Base-by-base conservation (phyloP, 768 basidiomycete genomes). In the Trametes meyenii region DNA sequence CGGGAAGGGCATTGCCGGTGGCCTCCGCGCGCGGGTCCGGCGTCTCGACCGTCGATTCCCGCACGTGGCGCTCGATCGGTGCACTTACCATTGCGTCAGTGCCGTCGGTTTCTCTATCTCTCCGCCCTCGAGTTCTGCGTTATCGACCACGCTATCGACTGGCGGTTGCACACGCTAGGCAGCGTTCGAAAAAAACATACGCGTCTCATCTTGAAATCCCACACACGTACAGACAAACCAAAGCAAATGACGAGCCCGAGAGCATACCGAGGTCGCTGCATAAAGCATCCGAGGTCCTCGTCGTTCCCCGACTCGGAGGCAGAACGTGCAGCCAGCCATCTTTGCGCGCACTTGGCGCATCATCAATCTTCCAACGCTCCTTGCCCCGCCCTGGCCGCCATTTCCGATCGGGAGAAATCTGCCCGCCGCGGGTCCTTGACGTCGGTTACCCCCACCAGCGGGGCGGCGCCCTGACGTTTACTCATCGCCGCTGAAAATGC, bases 401-500 rank as follows among this genome's bases (percentile, higher is more conserved):
- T 33, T 33, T 50, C 56, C 26, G 56, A 42, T 50, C 56, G 56
- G 56, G 8, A n/a, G n/a, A 49, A 21, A 8, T 49, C 36, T 40
- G n/a, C 6, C 5, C 17, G 12, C 7, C 4, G 21, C 29, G 45
- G 45, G 12, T 36, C 35, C n/a, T 50, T 57, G 55, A 57, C 57
- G 49, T 58, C 57, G 56, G 21, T 42, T 1, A 5, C 46, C 49
- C 49, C 24, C 35, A 42, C 29, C 35, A 23, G 55, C 16, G 55
- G 35, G n/a, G 57, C 36, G 56, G 36, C 46, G 17, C 43, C 46
- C 45, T 17, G 36, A 38, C 23, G 17, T 43, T 58, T 58, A 58
- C 50, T 58, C 57, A 58, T 49, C 57, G 23, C 5, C 49, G 2
- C 14, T 39, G 57, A 58, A 58, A 50, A 58, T 35, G 40, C 48